Evolutionary conservation across 2,329 filamentous ascomycete species (phyloP).

Genomic region (Fusarium verticillioides): DNA sequence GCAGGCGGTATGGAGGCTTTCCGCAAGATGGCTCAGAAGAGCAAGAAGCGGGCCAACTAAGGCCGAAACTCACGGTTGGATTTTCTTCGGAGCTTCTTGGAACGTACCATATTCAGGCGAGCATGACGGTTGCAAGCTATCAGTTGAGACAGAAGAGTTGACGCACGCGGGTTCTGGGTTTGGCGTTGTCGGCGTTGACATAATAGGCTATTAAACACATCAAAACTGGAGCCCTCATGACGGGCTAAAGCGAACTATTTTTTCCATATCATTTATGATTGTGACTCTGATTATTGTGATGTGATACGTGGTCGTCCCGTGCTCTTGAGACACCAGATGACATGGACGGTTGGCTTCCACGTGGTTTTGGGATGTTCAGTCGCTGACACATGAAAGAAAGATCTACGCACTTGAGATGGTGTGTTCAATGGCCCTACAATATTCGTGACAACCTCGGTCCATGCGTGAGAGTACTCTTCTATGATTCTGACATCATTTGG

Average conservation of each 20-base stretch:
- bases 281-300: not conserved
- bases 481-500: not conserved
- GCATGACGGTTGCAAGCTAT: slow-evolving; percentile 33
- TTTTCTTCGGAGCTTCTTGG: not conserved
- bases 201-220: slow-evolving; percentile 21
- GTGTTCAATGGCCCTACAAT: not conserved
- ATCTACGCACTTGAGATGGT: not conserved
- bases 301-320: not conserved
- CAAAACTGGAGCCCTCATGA: slow-evolving; percentile 14
- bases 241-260: slow-evolving; percentile 3
- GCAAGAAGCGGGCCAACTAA: slow-evolving; percentile 60
- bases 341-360: slow-evolving; percentile 4
- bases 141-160: slow-evolving; percentile 31
- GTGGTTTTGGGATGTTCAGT: not conserved
- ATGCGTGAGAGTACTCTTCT: not conserved
- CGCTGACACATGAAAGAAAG: slow-evolving; percentile 1
- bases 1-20: slow-evolving; percentile 73
- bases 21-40: slow-evolving; percentile 72
- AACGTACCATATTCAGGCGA: slow-evolving; percentile 1
- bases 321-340: slow-evolving; percentile 15
- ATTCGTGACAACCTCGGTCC: not conserved
- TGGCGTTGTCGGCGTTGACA: slow-evolving; percentile 41
- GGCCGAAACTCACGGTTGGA: not conserved
- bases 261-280: not conserved
- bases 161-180: slow-evolving; percentile 25